phyloP scores from a whole-genome alignment of 352 stramenopile species.

The Phytophthora brassicae region DNA sequence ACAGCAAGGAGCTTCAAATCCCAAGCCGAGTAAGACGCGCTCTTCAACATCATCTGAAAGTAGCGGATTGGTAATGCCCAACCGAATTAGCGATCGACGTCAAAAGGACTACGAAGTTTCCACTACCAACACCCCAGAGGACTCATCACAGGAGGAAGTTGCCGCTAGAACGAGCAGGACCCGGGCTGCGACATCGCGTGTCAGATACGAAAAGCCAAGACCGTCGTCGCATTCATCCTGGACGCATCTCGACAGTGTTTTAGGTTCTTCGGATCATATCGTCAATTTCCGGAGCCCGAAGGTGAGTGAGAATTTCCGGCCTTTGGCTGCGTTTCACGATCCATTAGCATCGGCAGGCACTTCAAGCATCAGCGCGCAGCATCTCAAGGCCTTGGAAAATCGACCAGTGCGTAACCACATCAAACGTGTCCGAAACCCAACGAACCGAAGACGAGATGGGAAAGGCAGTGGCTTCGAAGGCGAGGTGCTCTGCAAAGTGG shows the following conservation, averaged over 20 bases:
- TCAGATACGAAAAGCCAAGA: slow-evolving; percentile 40
- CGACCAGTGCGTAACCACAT: slow-evolving; percentile 37
- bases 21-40: slow-evolving; percentile 18
- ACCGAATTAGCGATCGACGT: not conserved
- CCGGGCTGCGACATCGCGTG: not conserved
- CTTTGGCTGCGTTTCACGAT: slow-evolving; percentile 35
- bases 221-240: slow-evolving; percentile 50
- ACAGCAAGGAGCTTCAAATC: slow-evolving; percentile 6
- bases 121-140: slow-evolving; percentile 1
- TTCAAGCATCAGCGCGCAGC: slow-evolving; percentile 12
- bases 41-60: slow-evolving; percentile 70
- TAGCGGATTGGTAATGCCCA: slow-evolving; percentile 21
- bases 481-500: slow-evolving; percentile 60
- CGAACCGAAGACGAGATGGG: slow-evolving; percentile 50
- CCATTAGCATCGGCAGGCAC: not conserved
- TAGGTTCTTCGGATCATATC: slow-evolving; percentile 70
- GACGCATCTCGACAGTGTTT: slow-evolving; percentile 65
- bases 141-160: slow-evolving; percentile 23
- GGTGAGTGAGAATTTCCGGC: slow-evolving; percentile 77
- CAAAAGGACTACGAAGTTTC: slow-evolving; percentile 1
- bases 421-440: slow-evolving; percentile 58
- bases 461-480: slow-evolving; percentile 71
- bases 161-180: not conserved
- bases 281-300: slow-evolving; percentile 80
- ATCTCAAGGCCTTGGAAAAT: slow-evolving; percentile 54